Conservation (phyloP, 1,284 basidiomycete genomes). For the Neonothopanus nambi region DNA sequence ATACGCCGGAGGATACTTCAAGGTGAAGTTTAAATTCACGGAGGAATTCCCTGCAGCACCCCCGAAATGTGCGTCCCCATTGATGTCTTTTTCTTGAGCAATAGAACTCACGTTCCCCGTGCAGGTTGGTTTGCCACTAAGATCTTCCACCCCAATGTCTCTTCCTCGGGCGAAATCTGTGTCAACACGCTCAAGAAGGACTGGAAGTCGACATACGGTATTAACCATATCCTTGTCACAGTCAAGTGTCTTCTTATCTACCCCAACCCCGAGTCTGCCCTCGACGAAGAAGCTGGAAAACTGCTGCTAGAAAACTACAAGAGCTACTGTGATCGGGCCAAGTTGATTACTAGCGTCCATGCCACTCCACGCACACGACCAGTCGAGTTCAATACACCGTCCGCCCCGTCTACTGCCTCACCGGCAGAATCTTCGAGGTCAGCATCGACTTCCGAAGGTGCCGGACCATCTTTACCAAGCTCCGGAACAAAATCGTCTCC, state of each 20-base stretch:
- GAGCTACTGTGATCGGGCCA: conserved; percentile 80
- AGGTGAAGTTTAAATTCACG: conserved; percentile 83
- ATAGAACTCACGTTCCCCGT: conserved; percentile 6
- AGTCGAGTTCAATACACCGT: conserved; percentile 62
- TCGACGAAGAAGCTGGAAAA: conserved; percentile 94
- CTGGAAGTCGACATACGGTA: conserved; percentile 92
- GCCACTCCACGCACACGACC: conserved; percentile 73
- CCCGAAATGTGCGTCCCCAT: conserved; percentile 76
- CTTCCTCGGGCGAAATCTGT: conserved; percentile 88
- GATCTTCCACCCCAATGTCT: conserved; percentile 97
- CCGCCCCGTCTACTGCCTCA: conserved; percentile 24
- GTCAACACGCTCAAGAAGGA: conserved; percentile 98
- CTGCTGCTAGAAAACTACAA: conserved; percentile 87
- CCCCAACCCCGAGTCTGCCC: conserved; percentile 93
- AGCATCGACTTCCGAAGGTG: neutral
- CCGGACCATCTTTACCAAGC: conserved; percentile 18
- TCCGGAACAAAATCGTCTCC: conserved; percentile 18
- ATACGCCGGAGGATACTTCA: conserved; percentile 90
- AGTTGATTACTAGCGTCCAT: conserved; percentile 83
- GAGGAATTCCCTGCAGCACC: conserved; percentile 90
- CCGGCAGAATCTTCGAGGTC: neutral
- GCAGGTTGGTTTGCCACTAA: conserved; percentile 88
- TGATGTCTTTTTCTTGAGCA: conserved; percentile 2
- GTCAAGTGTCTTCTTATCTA: conserved; percentile 95
- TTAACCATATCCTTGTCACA: conserved; percentile 87